A percentile compares a stretch with the other conserved stretches of the same genome.
These are phyloP conservation scores for Penicillium sp. DNA, from an alignment of 2,329 filamentous ascomycete genomes.

Conservation along the genomic window DNA sequence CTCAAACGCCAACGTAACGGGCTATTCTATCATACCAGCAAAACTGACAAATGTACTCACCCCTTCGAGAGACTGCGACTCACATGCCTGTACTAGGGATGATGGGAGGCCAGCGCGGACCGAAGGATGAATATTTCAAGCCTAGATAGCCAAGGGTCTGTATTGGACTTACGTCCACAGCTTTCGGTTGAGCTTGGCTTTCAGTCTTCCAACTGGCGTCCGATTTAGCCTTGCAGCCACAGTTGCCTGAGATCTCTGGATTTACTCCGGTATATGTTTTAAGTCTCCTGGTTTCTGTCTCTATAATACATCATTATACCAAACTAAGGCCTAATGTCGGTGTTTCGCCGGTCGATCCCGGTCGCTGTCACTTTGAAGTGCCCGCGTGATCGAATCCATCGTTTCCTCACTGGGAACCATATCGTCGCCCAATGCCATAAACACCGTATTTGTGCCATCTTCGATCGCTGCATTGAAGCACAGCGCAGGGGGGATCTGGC, in stretches of 20 bases:
- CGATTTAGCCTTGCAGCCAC: not conserved
- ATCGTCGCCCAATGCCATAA: constrained; percentile 3
- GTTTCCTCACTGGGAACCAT: constrained; percentile 8
- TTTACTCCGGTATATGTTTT: not conserved
- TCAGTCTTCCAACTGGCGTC: not conserved
- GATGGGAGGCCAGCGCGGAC: too few species aligned
- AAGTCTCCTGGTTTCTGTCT: not conserved
- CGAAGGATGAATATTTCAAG: too few species aligned
- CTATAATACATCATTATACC: too few species aligned
- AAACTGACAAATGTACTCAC: too few species aligned
- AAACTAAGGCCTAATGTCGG: not conserved
- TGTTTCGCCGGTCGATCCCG: not conserved
- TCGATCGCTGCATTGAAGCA: not conserved
- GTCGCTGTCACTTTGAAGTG: constrained; percentile 1
- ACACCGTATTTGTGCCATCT: constrained; percentile 7
- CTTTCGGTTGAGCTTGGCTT: not conserved
- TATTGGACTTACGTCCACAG: too few species aligned
- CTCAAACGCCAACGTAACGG: too few species aligned
- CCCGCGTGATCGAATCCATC: constrained; percentile 5
- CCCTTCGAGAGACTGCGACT: too few species aligned
- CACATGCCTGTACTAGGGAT: too few species aligned
- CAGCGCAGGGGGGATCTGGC: constrained; percentile 12
- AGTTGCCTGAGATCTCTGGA: not conserved
- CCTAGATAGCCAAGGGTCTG: too few species aligned
- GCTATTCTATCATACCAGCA: too few species aligned